These are phyloP conservation scores for Rubia tinctorum DNA, from an alignment of 305 asterid genomes.

Conservation along the genomic window DNA sequence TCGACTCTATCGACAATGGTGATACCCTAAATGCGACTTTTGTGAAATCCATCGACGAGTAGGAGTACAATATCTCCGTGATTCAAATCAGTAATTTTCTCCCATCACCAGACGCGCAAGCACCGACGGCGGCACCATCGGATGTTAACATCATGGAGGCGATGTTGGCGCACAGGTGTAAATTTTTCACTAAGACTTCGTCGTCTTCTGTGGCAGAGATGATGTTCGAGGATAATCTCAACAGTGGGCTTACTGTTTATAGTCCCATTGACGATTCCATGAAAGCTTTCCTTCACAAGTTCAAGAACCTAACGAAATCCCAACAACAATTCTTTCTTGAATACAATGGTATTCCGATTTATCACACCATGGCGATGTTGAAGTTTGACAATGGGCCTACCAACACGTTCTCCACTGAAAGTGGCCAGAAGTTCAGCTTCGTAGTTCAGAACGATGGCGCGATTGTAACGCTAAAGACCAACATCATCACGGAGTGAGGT, in stretches of 20 bases:
- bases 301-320: constrained; percentile 48
- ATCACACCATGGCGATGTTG: constrained; percentile 48
- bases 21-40: constrained; percentile 38
- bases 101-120: constrained; percentile 72
- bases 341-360: constrained; percentile 71
- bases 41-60: constrained; percentile 41
- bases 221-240: constrained; percentile 45
- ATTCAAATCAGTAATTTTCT: constrained; percentile 69
- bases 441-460: constrained; percentile 81
- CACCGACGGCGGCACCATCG: constrained; percentile 72
- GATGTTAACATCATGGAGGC: constrained; percentile 54
- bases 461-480: constrained; percentile 55
- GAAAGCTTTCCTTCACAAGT: constrained; percentile 61
- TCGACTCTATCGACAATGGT: constrained; percentile 47
- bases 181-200: constrained; percentile 66
- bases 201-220: constrained; percentile 45
- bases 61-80: constrained; percentile 77
- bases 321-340: constrained; percentile 62
- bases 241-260: constrained; percentile 73
- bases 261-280: constrained; percentile 87
- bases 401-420: constrained; percentile 76
- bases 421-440: constrained; percentile 41
- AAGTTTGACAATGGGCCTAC: constrained; percentile 60
- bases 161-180: constrained; percentile 84
- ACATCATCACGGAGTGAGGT: constrained; percentile 41